Conservation (phyloP, 1,139 yeast genomes). For the Geotrichum reessii region DNA sequence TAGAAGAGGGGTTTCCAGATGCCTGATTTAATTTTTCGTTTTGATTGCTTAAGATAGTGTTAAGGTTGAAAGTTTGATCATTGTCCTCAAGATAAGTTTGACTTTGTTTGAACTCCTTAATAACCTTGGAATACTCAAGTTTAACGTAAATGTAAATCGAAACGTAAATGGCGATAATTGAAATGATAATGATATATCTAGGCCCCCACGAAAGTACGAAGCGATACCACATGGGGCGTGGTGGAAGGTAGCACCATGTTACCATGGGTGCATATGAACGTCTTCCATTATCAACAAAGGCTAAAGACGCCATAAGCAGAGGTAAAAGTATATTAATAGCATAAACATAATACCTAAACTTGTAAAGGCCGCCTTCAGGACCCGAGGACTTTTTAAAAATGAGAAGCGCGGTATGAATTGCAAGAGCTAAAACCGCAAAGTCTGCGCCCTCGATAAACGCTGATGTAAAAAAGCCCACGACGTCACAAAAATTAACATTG, state of each 20-base stretch:
- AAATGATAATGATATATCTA: slow-evolving; percentile 58
- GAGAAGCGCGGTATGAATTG: slow-evolving; percentile 72
- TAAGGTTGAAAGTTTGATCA: background rate
- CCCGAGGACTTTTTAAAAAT: slow-evolving; percentile 49
- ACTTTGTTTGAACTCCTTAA: slow-evolving; percentile 27
- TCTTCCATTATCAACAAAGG: slow-evolving; percentile 47
- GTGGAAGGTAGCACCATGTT: slow-evolving; percentile 80
- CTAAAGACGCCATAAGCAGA: slow-evolving; percentile 62
- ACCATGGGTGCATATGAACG: slow-evolving; percentile 40
- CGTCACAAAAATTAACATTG: slow-evolving; percentile 56
- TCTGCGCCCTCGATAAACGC: slow-evolving; percentile 84
- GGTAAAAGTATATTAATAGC: slow-evolving; percentile 58
- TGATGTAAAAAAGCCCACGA: slow-evolving; percentile 81
- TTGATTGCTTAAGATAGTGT: background rate
- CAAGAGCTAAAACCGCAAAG: slow-evolving; percentile 74
- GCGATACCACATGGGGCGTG: slow-evolving; percentile 68
- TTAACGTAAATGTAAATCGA: slow-evolving; percentile 71
- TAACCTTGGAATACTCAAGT: slow-evolving; percentile 31
- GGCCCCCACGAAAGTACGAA: slow-evolving; percentile 79
- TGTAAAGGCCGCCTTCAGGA: slow-evolving; percentile 72
- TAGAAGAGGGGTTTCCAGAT: background rate
- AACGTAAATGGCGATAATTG: slow-evolving; percentile 60
- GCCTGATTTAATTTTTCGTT: background rate
- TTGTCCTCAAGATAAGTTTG: slow-evolving; percentile 24
- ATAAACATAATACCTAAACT: slow-evolving; percentile 55